Evolutionary conservation across 2,329 filamentous ascomycete genomes (phyloP).

Genomic region (Penicillium thymicola): DNA sequence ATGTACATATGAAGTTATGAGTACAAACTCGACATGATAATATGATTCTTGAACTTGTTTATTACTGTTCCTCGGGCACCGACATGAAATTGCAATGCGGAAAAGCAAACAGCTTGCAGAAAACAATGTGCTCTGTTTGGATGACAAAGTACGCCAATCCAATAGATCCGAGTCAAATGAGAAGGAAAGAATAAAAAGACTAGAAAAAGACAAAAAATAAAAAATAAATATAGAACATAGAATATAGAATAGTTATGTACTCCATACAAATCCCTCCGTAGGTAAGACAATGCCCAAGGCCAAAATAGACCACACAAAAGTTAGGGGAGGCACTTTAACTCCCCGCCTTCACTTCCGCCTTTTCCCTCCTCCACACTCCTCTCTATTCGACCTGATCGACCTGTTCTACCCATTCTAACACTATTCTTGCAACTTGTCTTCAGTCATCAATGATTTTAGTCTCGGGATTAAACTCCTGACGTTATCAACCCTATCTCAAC

Average conservation of each 20-base stretch:
- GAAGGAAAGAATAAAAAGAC: background rate
- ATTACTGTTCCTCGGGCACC: background rate
- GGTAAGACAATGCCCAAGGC: background rate
- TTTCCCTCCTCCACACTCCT: conserved; percentile 20
- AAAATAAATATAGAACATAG: background rate
- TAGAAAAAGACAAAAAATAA: background rate
- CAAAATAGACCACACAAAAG: conserved; percentile 17
- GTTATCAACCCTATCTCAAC: conserved; percentile 7
- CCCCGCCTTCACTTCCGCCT: conserved; percentile 36
- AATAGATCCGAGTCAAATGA: background rate
- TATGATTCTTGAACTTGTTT: background rate
- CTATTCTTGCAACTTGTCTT: conserved; percentile 14
- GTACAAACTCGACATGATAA: conserved; percentile 3
- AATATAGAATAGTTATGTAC: background rate
- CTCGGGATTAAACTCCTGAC: conserved; percentile 28
- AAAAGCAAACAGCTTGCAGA: conserved; percentile 16
- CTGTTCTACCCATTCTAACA: background rate
- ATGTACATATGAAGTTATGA: conserved; percentile 11
- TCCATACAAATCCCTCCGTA: background rate
- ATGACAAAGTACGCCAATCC: background rate
- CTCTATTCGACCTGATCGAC: conserved; percentile 16
- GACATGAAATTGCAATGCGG: conserved; percentile 12
- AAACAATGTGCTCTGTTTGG: conserved; percentile 18
- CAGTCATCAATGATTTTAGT: conserved; percentile 31
- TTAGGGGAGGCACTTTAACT: conserved; percentile 25